Base-by-base conservation (phyloP, 306 rosid species). In the Pterocarpus santalinus region DNA sequence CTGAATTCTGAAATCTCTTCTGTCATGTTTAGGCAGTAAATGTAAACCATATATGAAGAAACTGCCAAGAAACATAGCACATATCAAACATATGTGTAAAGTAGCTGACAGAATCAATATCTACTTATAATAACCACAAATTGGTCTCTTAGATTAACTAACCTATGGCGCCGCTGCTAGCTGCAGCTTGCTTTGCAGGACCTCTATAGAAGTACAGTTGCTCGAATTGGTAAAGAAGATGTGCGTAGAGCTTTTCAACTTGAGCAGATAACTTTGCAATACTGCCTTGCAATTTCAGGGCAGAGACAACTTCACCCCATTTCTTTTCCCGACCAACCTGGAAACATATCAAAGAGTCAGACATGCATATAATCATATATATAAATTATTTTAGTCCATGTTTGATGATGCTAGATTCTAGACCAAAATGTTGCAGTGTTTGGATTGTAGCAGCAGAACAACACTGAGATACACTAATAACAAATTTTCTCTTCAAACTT, bases 221-320 rank as follows among this genome's bases (percentile, higher is more conserved):
- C 84, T 84, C 90, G 36, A 81, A 84, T 35, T 56, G 74, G 70
- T 81, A 84, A 44, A 87, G 80, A 81, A 87, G 71, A 46, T 7
- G 43, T 16, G 64, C 79, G 35, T 87, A 87, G 65, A 82, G 75
- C 52, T 63, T 84, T 78, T 87, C 86, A 46, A 87, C 57, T 78
- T 84, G 88, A 73, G 41, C 49, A 41, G 77, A 73, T 81, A 87
- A 39, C 10, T 78, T 75, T 4, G 36, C 75, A 52, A 36, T 74
- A 11, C 38, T 64, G 57, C 88, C 86, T 69, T 84, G 82, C 78
- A 87, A 72, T 75, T 78, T 81, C 11, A 87, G 71, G 55, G 86
- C 86, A 15, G 69, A 63, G 43, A 58, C 88, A 14, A 87, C 70
- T 78, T 84, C 90, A 34, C 80, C 75, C 90, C 90, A 87, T 81